A percentile compares a stretch with the other conserved stretches of the same genome.
These are phyloP conservation scores for Gaertneriomyces sp. DNA, from an alignment of 192 early-diverging fungal genomes.

Conservation along the genomic window DNA sequence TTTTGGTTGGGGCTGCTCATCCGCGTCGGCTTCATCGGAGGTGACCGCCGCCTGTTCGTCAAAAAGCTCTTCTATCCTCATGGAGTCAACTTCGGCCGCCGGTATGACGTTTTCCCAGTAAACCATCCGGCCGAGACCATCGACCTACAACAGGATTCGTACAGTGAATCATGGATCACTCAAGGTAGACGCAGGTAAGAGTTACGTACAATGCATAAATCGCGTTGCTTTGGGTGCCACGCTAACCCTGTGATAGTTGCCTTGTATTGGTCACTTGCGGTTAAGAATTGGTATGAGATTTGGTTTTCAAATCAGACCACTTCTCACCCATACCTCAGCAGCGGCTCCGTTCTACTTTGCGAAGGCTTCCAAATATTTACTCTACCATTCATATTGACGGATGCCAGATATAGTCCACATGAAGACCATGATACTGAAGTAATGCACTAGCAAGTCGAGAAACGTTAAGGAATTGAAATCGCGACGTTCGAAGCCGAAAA, in stretches of 20 bases:
- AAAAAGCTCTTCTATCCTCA: conserved; percentile 33
- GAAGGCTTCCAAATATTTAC: conserved; percentile 63
- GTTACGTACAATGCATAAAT: conserved; percentile 11
- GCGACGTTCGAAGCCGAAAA: conserved; percentile 18
- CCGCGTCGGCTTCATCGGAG: background rate
- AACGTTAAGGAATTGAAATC: background rate
- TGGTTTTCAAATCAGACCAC: background rate
- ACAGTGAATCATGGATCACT: background rate
- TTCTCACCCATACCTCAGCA: conserved; percentile 2
- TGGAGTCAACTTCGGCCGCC: conserved; percentile 27
- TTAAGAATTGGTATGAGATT: background rate
- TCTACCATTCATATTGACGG: conserved; percentile 40
- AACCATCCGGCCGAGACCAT: conserved; percentile 21
- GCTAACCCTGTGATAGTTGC: conserved; percentile 20
- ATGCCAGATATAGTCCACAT: conserved; percentile 60
- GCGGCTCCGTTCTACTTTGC: conserved; percentile 7
- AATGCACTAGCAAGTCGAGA: conserved; percentile 29
- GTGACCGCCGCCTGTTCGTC: conserved; percentile 38
- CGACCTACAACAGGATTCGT: background rate
- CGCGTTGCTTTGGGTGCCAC: conserved; percentile 26
- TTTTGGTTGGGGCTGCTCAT: background rate
- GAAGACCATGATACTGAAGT: conserved; percentile 59
- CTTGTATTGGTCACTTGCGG: conserved; percentile 7
- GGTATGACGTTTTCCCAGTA: conserved; percentile 20
- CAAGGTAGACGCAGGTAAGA: background rate